Evolutionary conservation across 129 eudicot species (phyloP), one percentile per base, ranked within the genome.

Genomic region (Pulicaria dysenterica): DNA sequence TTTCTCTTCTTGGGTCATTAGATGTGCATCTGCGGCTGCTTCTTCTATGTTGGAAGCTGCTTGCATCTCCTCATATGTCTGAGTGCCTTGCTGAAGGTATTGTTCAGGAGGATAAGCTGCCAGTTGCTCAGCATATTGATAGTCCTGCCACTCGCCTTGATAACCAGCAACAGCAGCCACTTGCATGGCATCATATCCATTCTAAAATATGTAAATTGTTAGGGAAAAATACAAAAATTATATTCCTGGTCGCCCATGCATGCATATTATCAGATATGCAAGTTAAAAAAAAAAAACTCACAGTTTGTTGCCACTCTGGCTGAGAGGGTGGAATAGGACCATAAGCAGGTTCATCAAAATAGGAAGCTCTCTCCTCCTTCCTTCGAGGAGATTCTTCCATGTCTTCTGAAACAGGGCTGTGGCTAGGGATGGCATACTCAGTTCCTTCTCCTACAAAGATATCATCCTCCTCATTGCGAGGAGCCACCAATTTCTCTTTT

Each of bases 1-100:
- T 84, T 94, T 94, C 81, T 94, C 93, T 80, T 94, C 98, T 79
- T 94, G 98, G 59, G 96, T 88, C 98, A 94, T 94, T 8, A 89
- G 64, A 14, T 77, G 87, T 17, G 95, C 88, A 72, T 89, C 98
- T 76, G 74, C 95, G 12, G 66, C 45, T 38, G 24, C 47, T 24
- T 24, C 31, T 24, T 64, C 87, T 8, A 67, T 72, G 19, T 69
- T 64, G 4, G 39, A 5, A 70, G 77, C 91, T 61, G 80, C 82
- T 73, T 90, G 87, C 81, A 78, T 67, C 77, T 42, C 65, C 37
- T 87, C 98, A 62, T 87, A 94, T 34, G 64, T 70, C 74, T 85
- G 88, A 62, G 87, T 4, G 53, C 84, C 81, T 68, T 85, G 95
- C 70, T 87, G 97, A 37, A 86, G 82, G 67, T 90, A 94, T 79